A percentile compares a stretch with the other conserved stretches of the same genome.
Conservation (phyloP, 805 yeast genomes). For the Wickerhamiella slavikovae region DNA sequence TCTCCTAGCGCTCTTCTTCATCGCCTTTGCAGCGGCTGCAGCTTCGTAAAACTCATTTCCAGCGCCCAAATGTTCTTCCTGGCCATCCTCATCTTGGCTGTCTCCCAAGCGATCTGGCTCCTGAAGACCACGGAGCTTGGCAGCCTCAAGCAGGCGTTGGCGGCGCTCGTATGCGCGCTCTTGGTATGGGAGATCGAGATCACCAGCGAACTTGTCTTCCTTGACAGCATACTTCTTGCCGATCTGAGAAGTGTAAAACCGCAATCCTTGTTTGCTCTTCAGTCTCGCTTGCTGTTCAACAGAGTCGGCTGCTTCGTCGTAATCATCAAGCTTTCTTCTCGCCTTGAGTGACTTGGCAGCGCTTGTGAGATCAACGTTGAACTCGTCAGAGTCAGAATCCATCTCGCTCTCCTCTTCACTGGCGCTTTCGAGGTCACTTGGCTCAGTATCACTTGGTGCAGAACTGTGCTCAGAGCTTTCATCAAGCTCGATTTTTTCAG, state of each 20-base stretch:
- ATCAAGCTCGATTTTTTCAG: slow-evolving; percentile 1
- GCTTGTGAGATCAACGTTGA: slow-evolving; percentile 7
- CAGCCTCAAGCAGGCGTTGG: slow-evolving; percentile 70
- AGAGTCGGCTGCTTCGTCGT: slow-evolving; percentile 53
- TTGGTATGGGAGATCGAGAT: slow-evolving; percentile 74
- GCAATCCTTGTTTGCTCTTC: slow-evolving; percentile 66
- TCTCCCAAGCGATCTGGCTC: slow-evolving; percentile 30
- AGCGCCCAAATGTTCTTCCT: slow-evolving; percentile 9
- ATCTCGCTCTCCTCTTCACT: slow-evolving; percentile 7
- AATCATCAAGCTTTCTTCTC: slow-evolving; percentile 27
- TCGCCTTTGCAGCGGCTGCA: slow-evolving; percentile 32
- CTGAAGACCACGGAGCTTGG: slow-evolving; percentile 60
- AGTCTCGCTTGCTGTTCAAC: slow-evolving; percentile 33
- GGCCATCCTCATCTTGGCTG: slow-evolving; percentile 10
- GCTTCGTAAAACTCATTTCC: slow-evolving; percentile 28
- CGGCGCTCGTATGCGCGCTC: slow-evolving; percentile 83
- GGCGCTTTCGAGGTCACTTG: slow-evolving; percentile 20
- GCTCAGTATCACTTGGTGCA: slow-evolving; percentile 23
- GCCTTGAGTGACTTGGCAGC: slow-evolving; percentile 12
- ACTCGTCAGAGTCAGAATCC: slow-evolving; percentile 9
- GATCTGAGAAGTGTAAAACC: slow-evolving; percentile 93
- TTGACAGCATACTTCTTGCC: slow-evolving; percentile 36
- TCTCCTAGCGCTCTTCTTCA: slow-evolving; percentile 28
- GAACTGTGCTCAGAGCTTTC: slow-evolving; percentile 15
- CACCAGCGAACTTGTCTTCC: slow-evolving; percentile 33